Evolutionary conservation across 1,139 yeast genomes (phyloP).

Genomic region (Kodamaea plutei): DNA sequence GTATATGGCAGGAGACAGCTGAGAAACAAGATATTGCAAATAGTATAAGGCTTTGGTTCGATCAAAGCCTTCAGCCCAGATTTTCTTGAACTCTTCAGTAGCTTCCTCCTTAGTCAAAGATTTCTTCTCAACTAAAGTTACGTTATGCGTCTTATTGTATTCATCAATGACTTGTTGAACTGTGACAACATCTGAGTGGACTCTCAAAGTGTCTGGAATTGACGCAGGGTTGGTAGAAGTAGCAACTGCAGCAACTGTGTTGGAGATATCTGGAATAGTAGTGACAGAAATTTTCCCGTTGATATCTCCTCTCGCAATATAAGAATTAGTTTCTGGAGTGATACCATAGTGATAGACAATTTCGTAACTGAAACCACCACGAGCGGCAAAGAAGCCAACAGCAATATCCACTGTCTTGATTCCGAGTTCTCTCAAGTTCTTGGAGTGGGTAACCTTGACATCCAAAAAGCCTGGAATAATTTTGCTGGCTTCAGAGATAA

Average conservation of each 20-base stretch:
- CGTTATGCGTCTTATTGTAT: slow-evolving; percentile 40
- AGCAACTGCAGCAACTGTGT: slow-evolving; percentile 34
- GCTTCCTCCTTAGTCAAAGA: slow-evolving; percentile 28
- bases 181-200: slow-evolving; percentile 40
- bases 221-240: slow-evolving; percentile 35
- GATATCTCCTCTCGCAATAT: slow-evolving; percentile 42
- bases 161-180: slow-evolving; percentile 34
- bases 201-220: slow-evolving; percentile 45
- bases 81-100: slow-evolving; percentile 25
- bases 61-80: slow-evolving; percentile 28
- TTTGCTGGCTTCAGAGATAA: slow-evolving; percentile 22
- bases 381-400: slow-evolving; percentile 43
- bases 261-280: slow-evolving; percentile 45
- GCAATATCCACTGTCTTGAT: slow-evolving; percentile 49
- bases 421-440: slow-evolving; percentile 40
- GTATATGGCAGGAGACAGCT: slow-evolving; percentile 41
- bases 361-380: slow-evolving; percentile 34
- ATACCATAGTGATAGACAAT: slow-evolving; percentile 35
- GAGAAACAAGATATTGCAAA: slow-evolving; percentile 27
- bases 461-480: slow-evolving; percentile 33
- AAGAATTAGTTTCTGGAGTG: slow-evolving; percentile 29
- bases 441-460: slow-evolving; percentile 37
- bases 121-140: slow-evolving; percentile 26
- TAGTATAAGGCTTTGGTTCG: slow-evolving; percentile 23
- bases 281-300: slow-evolving; percentile 30